Evolutionary conservation across 192 early-diverging fungal species (phyloP).

Genomic region (Podila clonocystis): DNA sequence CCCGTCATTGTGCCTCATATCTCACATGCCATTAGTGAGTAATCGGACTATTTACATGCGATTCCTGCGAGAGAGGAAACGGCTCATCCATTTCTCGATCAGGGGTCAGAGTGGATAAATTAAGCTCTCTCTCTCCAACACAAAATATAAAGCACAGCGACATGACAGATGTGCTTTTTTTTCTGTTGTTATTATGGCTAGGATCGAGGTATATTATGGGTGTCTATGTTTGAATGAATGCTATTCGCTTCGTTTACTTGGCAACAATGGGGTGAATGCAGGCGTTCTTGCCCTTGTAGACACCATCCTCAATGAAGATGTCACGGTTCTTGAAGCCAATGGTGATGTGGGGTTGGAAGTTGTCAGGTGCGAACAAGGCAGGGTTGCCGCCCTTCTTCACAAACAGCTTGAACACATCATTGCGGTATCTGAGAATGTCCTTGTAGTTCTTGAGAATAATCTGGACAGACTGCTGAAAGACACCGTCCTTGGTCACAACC

Average conservation of each 20-base stretch:
- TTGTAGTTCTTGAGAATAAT: conserved; percentile 37
- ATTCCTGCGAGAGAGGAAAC: no score
- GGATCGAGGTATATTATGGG: no score
- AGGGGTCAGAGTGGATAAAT: no score
- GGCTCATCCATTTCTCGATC: no score
- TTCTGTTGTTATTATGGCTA: no score
- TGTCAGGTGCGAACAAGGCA: conserved; percentile 72
- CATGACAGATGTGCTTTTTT: no score
- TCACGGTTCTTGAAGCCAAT: conserved; percentile 72
- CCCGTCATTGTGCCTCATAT: no score
- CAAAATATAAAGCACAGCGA: no score
- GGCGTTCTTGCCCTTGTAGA: conserved; percentile 76
- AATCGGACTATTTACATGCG: no score
- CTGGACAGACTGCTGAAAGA: conserved; percentile 38
- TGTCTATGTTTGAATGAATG: no score
- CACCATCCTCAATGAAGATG: conserved; percentile 70
- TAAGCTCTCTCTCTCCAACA: no score
- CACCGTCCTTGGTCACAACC: conserved; percentile 21
- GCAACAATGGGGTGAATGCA: conserved; percentile 66
- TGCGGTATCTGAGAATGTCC: conserved; percentile 60
- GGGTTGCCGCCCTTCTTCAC: conserved; percentile 71
- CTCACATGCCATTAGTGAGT: no score
- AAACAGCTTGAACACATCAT: conserved; percentile 65
- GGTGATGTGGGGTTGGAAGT: conserved; percentile 76
- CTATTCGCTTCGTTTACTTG: conserved; percentile 11